Base-by-base conservation (phyloP, 768 basidiomycete genomes). In the Naematelia aurantialba region DNA sequence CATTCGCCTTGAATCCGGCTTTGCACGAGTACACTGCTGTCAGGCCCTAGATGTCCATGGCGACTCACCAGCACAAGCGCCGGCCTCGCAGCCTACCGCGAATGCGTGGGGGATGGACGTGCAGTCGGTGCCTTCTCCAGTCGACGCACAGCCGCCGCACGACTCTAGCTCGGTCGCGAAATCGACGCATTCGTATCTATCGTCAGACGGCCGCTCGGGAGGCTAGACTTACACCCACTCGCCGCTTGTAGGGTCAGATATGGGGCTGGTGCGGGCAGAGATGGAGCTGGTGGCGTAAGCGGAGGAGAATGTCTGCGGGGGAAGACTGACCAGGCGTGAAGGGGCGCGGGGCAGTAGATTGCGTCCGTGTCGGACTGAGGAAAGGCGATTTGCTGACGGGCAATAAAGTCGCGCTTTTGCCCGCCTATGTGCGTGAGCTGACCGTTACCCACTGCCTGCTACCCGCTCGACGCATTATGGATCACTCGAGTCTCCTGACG, bases 141-240 rank as follows among this genome's bases (percentile, higher is more conserved):
- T 54, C 3, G 68, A 62, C 8, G 65, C 56, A 47, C 74, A 76
- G 4, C 74, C 74, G 29, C 74, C 74, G 52, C 75, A 76, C 46
- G 67, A 63, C 56, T 73, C 73, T 47, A 76, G 68, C 55, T 76
- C 75, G 30, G 61, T 63, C 14, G 63, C 56, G 22, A 58, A 61
- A 58, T 76, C 73, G 61, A 76, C 58, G 50, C 75, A 76, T 55
- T 76, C 75, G 67, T 69, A 76, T 13, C 57, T 52, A 27, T n/a
- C n/a, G n/a, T 52, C 30, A 29, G 8, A 12, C 17, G 25, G 17
- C 13, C 50, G 14, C 22, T 26, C 12, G 24, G 14, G n/a, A n/a
- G 14, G 14, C 4, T 2, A 2, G 26, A 54, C 30, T 31, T 30
- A 44, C 27, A 70, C 45, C 73, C 72, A 76, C 56, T 70, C 72